These are phyloP conservation scores for Dalbergia oliveri DNA, from an alignment of 306 rosid species.

Conservation along the genomic window DNA sequence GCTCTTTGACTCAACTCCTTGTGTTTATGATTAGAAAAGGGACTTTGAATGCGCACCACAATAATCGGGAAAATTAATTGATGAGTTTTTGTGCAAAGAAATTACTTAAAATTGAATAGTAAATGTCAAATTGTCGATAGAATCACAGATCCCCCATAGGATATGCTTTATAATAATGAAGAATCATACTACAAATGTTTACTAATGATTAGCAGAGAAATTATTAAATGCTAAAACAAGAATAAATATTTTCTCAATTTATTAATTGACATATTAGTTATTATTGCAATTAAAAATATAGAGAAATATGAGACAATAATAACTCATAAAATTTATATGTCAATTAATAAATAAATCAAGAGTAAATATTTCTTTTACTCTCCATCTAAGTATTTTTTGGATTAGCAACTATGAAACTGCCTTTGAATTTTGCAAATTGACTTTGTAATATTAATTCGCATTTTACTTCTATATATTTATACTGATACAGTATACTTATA, in stretches of 20 bases:
- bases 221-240: too few relatives aligned
- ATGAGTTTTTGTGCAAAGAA: not conserved
- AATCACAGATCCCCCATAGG: conserved; percentile 45
- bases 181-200: conserved; percentile 37
- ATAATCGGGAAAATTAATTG: not conserved
- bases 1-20: not conserved
- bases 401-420: conserved; percentile 32
- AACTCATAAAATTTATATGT: too few relatives aligned
- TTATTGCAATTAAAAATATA: too few relatives aligned
- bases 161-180: conserved; percentile 40
- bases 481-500: not conserved
- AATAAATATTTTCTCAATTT: too few relatives aligned
- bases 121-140: conserved; percentile 13
- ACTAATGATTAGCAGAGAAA: conserved; percentile 14
- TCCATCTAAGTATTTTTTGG: not conserved
- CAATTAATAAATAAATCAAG: too few relatives aligned
- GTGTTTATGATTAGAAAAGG: not conserved
- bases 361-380: too few relatives aligned
- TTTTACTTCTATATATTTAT: not conserved
- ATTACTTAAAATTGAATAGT: not conserved
- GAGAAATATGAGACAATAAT: too few relatives aligned
- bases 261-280: too few relatives aligned
- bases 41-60: not conserved
- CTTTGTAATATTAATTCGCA: conserved; percentile 23
- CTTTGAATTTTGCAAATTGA: conserved; percentile 38